Evolutionary conservation across 352 stramenopile species (phyloP), one percentile per base, ranked within the genome.

Genomic region (Globisporangium megalacanthum): DNA sequence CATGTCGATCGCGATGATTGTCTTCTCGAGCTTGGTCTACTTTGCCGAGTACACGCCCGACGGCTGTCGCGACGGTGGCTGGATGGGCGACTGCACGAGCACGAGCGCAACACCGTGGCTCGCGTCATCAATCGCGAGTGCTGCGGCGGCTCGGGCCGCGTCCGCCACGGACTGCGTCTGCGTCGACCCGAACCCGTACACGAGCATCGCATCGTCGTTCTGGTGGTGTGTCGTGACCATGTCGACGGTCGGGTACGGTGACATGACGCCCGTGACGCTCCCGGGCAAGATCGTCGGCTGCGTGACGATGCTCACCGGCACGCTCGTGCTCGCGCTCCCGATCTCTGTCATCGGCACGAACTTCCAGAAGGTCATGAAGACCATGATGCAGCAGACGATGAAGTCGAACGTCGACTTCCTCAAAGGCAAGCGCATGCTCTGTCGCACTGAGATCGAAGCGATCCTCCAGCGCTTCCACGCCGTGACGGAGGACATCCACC

Each of bases 151-250:
- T 0, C 57, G 66, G 1, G 49, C 36, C 0, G 35, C 53, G 9
- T 57, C 49, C 25, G 31, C 70, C 14, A 51, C 53, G 6, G 19
- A 59, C 6, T 88, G 79, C 51, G 62, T 85, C 0, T 86, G 75
- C 35, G 66, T 88, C 17, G 86, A 94, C 56, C 77, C 76, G n/a
- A 91, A 88, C 19, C 86, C 85, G 22, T 96, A 94, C 69, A 73
- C 65, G 56, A 88, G 76, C 53, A 94, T 96, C 52, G 75, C 80
- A 0, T 68, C 75, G 22, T 86, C 80, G 4, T 92, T 95, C 29
- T 96, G 88, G 82, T 96, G 85, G 86, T 89, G 88, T 52, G 86
- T 97, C 51, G 85, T 96, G 54, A 96, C 88, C n/a, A 94, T 95
- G 77, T 96, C 88, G 22, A 96, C 88, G 0, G 86, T 96, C 4